Conservation (phyloP, 495 filamentous ascomycete genomes). For the Lasiosphaeria hispida region DNA sequence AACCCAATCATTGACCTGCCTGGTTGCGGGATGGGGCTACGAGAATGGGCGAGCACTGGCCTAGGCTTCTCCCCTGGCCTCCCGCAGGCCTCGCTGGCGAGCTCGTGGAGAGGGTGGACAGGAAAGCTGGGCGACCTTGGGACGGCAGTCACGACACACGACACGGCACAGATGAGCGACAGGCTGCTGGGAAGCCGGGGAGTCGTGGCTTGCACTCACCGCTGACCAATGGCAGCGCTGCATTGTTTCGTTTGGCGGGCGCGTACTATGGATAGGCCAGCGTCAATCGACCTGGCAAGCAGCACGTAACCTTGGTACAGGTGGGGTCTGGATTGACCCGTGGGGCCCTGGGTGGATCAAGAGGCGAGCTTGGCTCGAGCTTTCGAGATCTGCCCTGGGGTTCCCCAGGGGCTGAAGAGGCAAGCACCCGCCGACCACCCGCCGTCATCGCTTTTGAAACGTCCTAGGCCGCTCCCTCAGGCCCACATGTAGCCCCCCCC, state of each 20-base stretch:
- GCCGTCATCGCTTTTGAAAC: not conserved
- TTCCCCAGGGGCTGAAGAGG: conserved; percentile 2
- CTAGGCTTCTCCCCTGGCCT: too few relatives aligned
- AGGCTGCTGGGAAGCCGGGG: conserved; percentile 10
- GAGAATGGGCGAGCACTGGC: too few relatives aligned
- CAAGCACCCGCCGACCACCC: conserved; percentile 1
- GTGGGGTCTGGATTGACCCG: conserved; percentile 17
- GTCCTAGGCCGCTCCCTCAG: not conserved
- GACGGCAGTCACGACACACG: not conserved
- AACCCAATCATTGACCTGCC: too few relatives aligned
- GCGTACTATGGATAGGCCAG: conserved; percentile 18
- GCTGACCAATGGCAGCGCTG: conserved; percentile 12
- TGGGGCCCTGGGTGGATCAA: conserved; percentile 12
- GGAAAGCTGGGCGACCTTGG: not conserved
- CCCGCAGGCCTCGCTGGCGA: not conserved
- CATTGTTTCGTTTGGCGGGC: conserved; percentile 26
- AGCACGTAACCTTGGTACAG: not conserved
- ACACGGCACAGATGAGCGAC: not conserved
- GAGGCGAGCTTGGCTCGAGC: conserved; percentile 17
- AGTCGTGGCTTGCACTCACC: not conserved
- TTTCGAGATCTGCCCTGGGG: not conserved
- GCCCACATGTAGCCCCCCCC: not conserved
- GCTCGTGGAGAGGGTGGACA: not conserved
- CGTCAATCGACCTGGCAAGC: not conserved
- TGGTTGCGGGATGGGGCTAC: too few relatives aligned